A percentile compares a stretch with the other conserved stretches of the same genome.
Evolutionary conservation across 345 rosid genomes (phyloP).

Genomic region (Arabidopsis arenosa): DNA sequence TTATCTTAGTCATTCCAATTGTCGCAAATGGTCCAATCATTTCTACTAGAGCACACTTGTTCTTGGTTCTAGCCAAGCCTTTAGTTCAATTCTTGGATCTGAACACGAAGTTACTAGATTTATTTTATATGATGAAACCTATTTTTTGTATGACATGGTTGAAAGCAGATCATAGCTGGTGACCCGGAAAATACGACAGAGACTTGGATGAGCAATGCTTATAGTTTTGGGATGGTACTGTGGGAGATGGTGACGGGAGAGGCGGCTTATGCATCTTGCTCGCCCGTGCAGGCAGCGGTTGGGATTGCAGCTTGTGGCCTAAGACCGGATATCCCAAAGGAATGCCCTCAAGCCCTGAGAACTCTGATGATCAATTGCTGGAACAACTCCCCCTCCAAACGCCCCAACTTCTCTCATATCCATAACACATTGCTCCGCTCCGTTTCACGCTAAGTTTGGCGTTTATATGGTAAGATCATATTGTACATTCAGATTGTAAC

Average conservation of each 20-base stretch:
- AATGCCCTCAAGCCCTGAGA: conserved; percentile 77
- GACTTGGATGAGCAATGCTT: conserved; percentile 97
- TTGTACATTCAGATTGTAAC: conserved; percentile 41
- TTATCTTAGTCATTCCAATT: not conserved
- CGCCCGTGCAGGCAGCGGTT: conserved; percentile 97
- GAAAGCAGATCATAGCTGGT: conserved; percentile 86
- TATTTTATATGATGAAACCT: not conserved
- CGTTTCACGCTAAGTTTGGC: conserved; percentile 39
- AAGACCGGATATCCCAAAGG: conserved; percentile 93
- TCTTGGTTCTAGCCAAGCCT: conserved; percentile 9
- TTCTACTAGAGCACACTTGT: conserved; percentile 14
- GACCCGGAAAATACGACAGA: conserved; percentile 89
- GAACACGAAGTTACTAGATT: not conserved
- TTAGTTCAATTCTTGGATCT: conserved; percentile 17
- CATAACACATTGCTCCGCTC: conserved; percentile 55
- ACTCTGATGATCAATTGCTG: conserved; percentile 85
- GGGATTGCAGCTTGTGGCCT: conserved; percentile 97
- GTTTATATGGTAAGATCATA: conserved; percentile 8
- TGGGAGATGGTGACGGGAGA: conserved; percentile 99
- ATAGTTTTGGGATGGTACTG: conserved; percentile 92
- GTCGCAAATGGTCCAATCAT: conserved; percentile 12
- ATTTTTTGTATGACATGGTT: conserved; percentile 28
- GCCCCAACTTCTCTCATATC: conserved; percentile 79
- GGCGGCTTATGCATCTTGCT: conserved; percentile 81
- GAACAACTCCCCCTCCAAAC: conserved; percentile 79